Percentiles rank a stretch among this genome's conserved stretches.
Evolutionary conservation across 108 stramenopile genomes (phyloP).

Genomic region (Skeletonema costatum): DNA sequence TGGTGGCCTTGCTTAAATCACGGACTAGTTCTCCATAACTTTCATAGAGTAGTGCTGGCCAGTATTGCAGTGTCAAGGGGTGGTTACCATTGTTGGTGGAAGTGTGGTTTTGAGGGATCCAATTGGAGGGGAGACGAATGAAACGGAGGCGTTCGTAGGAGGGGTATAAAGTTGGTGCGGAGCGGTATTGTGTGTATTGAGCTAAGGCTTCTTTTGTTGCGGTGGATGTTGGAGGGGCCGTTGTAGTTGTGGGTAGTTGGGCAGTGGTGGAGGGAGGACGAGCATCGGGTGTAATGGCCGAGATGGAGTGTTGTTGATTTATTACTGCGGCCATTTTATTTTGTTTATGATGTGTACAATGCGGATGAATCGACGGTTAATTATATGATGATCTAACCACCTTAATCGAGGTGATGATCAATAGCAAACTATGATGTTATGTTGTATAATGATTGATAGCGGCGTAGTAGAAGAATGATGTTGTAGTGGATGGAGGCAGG

Average conservation of each 20-base stretch:
- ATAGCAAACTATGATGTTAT: too few relatives aligned
- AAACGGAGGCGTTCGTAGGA: constrained; percentile 20
- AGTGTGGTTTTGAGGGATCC: constrained; percentile 3
- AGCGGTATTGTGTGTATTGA: constrained; percentile 9
- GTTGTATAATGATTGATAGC: too few relatives aligned
- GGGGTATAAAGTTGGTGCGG: constrained; percentile 2
- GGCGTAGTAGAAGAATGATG: too few relatives aligned
- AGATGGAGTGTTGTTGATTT: not conserved
- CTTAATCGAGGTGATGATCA: too few relatives aligned
- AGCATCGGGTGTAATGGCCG: constrained; percentile 26
- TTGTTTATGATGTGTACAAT: not conserved
- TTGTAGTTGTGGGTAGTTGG: not conserved
- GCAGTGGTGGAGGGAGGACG: not conserved
- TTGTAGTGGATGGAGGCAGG: too few relatives aligned
- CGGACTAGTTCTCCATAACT: constrained; percentile 15
- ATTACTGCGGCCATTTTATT: not conserved
- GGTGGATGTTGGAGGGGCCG: not conserved
- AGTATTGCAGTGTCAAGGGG: not conserved
- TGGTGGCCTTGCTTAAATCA: constrained; percentile 1
- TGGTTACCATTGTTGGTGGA: not conserved
- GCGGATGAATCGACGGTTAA: not conserved
- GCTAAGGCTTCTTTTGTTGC: not conserved
- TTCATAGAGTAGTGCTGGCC: constrained; percentile 31
- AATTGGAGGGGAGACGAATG: constrained; percentile 10
- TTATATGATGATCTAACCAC: not conserved